Evolutionary conservation across 2,329 filamentous ascomycete species (phyloP), one percentile per base, ranked within the genome.

Genomic region (Pyrenophora seminiperda): DNA sequence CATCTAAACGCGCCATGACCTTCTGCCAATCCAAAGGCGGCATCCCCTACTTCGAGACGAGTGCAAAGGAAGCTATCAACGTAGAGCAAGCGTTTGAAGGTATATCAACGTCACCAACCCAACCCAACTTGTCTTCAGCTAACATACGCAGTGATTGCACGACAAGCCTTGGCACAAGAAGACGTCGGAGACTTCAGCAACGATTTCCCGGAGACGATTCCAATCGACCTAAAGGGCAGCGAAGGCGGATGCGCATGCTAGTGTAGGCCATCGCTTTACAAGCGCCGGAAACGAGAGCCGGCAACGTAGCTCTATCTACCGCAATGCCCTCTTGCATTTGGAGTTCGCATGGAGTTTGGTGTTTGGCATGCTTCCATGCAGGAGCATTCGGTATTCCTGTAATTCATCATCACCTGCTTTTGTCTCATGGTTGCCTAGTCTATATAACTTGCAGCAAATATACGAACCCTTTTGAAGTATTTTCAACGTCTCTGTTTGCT

Each of bases 11-110:
- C 58, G 94, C 94, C 52, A 92, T 93, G 85, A 92, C 93, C 11
- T 99, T 97, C 75, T 99, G 94, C 76, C 91, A 97, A 75, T 95
- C 91, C 49, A 97, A 97, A 77, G 93, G 93, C 39, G 91, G 91
- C 53, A 97, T 99, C 60, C 94, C 94, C 14, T 99, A 99, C 77
- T 99, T 99, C 70, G 94, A 99, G 84, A 99, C 94, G 14, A 97
- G 92, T 76, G 94, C 94, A 54, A 99, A 99, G 80, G 94, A 99
- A 76, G 94, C 93, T 53, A 89, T 97, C 77, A 99, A 99, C 71
- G 94, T 99, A 34, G 94, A 99, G 76, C 91, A 90, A 71, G 87
- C 87, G 37, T 90, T 90, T 62, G 82, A 85, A 71, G 81, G 82
- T 84, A 70, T 61, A 70, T 36, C 11, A 22, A 7, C 13, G 19